Evolutionary conservation across 495 filamentous ascomycete genomes (phyloP).

Genomic region (Aspergillus funiculosus): DNA sequence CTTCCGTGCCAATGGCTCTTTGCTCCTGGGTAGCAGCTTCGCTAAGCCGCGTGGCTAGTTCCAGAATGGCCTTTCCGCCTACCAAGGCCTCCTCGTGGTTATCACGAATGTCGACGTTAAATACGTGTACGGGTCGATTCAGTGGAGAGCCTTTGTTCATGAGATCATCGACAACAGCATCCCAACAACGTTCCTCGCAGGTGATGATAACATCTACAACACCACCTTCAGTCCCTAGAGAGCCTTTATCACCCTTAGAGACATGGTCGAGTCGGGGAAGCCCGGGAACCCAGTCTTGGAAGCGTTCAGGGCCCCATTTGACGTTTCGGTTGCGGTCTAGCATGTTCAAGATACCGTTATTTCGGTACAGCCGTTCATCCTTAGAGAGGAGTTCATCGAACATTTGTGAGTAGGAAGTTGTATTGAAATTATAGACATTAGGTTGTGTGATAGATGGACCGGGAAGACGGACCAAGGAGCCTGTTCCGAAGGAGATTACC

Average conservation of each 20-base stretch:
- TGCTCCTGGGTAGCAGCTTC: conserved; percentile 74
- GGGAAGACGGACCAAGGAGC: conserved; percentile 87
- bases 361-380: conserved; percentile 80
- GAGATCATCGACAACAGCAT: conserved; percentile 93
- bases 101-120: conserved; percentile 97
- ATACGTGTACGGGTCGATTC: conserved; percentile 90
- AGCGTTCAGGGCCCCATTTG: conserved; percentile 93
- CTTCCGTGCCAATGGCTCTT: conserved; percentile 51
- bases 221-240: conserved; percentile 77
- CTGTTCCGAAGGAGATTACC: conserved; percentile 96
- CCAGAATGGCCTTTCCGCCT: conserved; percentile 86
- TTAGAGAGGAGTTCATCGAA: conserved; percentile 80
- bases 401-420: conserved; percentile 84
- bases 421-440: conserved; percentile 96
- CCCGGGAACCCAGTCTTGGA: conserved; percentile 96
- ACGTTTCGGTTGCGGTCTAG: conserved; percentile 83
- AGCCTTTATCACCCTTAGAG: conserved; percentile 59
- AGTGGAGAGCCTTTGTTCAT: conserved; percentile 73
- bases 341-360: conserved; percentile 94
- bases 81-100: conserved; percentile 94
- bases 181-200: conserved; percentile 98
- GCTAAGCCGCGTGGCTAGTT: conserved; percentile 82
- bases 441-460: conserved; percentile 87
- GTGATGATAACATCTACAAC: conserved; percentile 94
- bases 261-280: conserved; percentile 63